phyloP scores from a whole-genome alignment of 768 basidiomycete species.

The Tylopilus felleus region DNA sequence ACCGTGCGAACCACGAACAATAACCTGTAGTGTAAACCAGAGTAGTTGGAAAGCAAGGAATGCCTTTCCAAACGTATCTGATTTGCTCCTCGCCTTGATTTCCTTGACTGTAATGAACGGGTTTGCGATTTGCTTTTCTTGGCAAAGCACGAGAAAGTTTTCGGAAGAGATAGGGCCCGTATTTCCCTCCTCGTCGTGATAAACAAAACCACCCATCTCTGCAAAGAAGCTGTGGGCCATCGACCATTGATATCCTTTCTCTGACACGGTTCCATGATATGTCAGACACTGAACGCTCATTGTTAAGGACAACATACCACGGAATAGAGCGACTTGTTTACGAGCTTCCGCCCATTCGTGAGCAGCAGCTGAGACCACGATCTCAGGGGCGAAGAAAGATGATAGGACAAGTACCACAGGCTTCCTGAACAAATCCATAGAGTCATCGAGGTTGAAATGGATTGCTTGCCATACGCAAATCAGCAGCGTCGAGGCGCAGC shows the following conservation, averaged over 20 bases:
- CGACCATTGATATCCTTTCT: too few species aligned
- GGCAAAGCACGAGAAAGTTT: background rate
- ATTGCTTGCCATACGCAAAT: background rate
- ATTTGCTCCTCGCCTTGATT: background rate
- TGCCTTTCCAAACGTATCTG: background rate
- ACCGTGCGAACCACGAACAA: too few species aligned
- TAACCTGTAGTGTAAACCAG: background rate
- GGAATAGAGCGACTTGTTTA: too few species aligned
- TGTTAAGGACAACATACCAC: too few species aligned
- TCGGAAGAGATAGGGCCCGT: background rate
- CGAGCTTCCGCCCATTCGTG: too few species aligned
- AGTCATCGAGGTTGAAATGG: background rate
- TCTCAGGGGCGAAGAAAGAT: too few species aligned
- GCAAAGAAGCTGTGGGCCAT: background rate
- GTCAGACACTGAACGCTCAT: too few species aligned
- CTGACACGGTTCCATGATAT: background rate
- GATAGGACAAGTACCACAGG: too few species aligned
- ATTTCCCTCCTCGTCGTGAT: background rate
- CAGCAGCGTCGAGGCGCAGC: background rate
- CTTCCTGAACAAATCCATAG: too few species aligned
- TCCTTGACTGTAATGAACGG: background rate
- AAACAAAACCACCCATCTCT: slow-evolving; percentile 1
- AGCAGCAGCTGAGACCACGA: too few species aligned
- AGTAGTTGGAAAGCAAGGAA: background rate
- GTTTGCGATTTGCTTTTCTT: background rate